phyloP scores from a whole-genome alignment of 2,329 filamentous ascomycete species.

The Alternaria sp. region DNA sequence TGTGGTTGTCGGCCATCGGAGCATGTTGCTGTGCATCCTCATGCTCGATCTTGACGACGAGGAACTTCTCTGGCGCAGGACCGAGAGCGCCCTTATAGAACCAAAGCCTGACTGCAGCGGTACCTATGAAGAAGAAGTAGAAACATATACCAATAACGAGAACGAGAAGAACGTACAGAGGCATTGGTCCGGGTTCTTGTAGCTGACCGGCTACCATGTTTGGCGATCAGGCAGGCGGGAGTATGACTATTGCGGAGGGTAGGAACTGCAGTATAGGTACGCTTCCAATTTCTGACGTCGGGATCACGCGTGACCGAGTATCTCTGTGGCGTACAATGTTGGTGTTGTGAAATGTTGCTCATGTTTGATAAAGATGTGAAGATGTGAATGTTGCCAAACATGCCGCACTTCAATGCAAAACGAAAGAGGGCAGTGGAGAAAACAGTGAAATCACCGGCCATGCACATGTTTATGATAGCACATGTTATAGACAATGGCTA shows the following conservation, averaged over 20 bases:
- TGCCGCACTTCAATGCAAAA: not conserved
- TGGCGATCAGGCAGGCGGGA: not conserved
- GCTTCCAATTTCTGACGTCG: not conserved
- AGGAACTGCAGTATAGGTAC: not conserved
- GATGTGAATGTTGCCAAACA: not conserved
- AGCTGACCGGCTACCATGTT: not conserved
- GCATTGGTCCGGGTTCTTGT: not conserved
- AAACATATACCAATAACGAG: slow-evolving; percentile 25
- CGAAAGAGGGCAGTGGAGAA: not conserved
- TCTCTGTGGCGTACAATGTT: not conserved
- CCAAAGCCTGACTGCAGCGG: slow-evolving; percentile 33
- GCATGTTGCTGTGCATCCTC: not conserved
- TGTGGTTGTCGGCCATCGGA: not conserved
- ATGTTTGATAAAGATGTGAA: not conserved
- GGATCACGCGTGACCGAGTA: not conserved
- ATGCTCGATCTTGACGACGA: slow-evolving; percentile 24
- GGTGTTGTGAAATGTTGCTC: not conserved
- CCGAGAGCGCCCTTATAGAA: slow-evolving; percentile 37
- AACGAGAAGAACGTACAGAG: slow-evolving; percentile 28
- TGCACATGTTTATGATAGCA: not conserved
- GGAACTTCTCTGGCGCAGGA: slow-evolving; percentile 26
- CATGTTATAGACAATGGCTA: not conserved
- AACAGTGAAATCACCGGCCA: not conserved
- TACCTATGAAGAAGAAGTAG: slow-evolving; percentile 34
- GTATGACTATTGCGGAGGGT: not conserved